Conservation (phyloP, 2,329 filamentous ascomycete genomes). For the Dothistroma pini region DNA sequence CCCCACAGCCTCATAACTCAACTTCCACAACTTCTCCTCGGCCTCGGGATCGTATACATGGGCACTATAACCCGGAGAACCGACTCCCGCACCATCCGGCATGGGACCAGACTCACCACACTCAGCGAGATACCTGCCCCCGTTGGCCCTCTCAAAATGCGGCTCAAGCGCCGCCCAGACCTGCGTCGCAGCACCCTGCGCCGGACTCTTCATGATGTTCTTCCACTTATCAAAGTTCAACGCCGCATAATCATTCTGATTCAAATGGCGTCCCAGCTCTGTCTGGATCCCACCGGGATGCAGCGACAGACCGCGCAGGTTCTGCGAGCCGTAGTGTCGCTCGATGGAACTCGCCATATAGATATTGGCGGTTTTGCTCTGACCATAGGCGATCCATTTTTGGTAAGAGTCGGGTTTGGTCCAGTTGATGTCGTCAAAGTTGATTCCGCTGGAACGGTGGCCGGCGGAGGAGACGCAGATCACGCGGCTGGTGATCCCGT, state of each 20-base stretch:
- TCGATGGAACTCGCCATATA: conserved; percentile 53
- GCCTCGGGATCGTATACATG: conserved; percentile 40
- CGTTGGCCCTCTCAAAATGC: conserved; percentile 45
- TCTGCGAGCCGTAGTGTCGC: conserved; percentile 43
- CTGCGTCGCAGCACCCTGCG: conserved; percentile 50
- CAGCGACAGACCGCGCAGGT: conserved; percentile 44
- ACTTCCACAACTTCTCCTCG: conserved; percentile 44
- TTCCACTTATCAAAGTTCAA: conserved; percentile 19
- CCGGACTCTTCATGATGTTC: conserved; percentile 31
- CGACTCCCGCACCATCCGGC: conserved; percentile 21
- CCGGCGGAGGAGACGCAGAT: conserved; percentile 44
- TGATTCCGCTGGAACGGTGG: conserved; percentile 38
- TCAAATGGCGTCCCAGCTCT: conserved; percentile 21
- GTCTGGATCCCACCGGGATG: conserved; percentile 47
- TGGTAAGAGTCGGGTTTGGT: conserved; percentile 31
- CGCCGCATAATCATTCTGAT: conserved; percentile 13
- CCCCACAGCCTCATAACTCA: conserved; percentile 35
- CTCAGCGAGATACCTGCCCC: conserved; percentile 47
- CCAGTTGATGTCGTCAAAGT: conserved; percentile 43
- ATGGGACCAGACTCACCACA: conserved; percentile 36
- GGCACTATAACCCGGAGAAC: conserved; percentile 33
- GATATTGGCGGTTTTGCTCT: conserved; percentile 52
- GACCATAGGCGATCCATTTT: conserved; percentile 43
- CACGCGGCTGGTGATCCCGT: conserved; percentile 46
- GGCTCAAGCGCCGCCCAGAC: conserved; percentile 44